These are phyloP conservation scores for Podaxis sp. DNA, from an alignment of 768 basidiomycete genomes.

Conservation along the genomic window DNA sequence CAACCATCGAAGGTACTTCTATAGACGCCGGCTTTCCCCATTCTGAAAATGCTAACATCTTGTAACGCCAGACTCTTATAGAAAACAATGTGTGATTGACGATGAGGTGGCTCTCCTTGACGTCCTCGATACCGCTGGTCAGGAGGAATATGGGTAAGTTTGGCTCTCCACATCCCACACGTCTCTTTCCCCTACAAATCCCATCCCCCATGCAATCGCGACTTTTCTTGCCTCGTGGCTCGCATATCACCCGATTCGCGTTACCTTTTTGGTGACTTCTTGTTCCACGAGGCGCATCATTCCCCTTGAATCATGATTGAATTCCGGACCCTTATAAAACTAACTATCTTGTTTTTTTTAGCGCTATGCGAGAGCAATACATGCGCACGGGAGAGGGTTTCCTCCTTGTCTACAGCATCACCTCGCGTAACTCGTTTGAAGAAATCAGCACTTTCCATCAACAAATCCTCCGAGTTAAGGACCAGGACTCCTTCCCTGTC, in stretches of 20 bases:
- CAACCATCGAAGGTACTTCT: conserved; percentile 84
- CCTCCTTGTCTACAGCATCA: conserved; percentile 96
- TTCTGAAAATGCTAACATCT: conserved; percentile 8
- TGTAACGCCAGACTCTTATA: conserved; percentile 75
- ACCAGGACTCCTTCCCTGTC: conserved; percentile 93
- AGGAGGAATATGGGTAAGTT: conserved; percentile 95
- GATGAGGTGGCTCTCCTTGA: conserved; percentile 98
- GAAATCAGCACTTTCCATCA: conserved; percentile 96
- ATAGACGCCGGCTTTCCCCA: conserved; percentile 2
- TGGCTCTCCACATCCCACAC: background rate
- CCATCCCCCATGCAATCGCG: background rate
- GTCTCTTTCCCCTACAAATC: conserved; percentile 14
- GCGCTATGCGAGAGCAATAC: conserved; percentile 99
- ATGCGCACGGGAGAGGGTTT: conserved; percentile 99
- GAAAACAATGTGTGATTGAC: conserved; percentile 96
- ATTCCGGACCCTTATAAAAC: conserved; percentile 8
- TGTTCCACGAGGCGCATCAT: conserved; percentile 22
- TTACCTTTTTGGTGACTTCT: conserved; percentile 1
- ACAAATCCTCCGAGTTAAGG: conserved; percentile 95
- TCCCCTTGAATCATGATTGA: conserved; percentile 8
- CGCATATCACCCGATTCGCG: conserved; percentile 14
- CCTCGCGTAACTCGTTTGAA: conserved; percentile 96
- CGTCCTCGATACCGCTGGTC: conserved; percentile 95
- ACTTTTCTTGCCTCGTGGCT: conserved; percentile 16
- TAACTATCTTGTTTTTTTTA: conserved; percentile 28